Base-by-base conservation (phyloP, 164 flowering plant genomes). In the Warburgia ugandensis region DNA sequence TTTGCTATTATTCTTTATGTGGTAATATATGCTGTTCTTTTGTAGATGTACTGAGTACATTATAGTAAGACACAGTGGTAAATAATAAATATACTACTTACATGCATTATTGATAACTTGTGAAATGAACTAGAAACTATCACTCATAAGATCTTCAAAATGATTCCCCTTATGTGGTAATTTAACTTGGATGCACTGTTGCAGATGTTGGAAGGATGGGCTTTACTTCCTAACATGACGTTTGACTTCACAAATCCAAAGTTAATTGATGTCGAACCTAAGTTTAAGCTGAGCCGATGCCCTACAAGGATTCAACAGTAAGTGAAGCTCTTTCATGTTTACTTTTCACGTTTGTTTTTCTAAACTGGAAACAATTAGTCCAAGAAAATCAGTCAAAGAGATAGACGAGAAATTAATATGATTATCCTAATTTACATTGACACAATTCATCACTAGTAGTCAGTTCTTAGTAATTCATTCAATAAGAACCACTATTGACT, bases 201-300 rank as follows among this genome's bases (percentile, higher is more conserved):
- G 32, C 72, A 74, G 83, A 72, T 77, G 79, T 26, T 74, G 44
- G 79, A 74, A 68, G 79, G 83, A 55, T 63, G 50, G 35, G 44
- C 12, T 10, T 3, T 51, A 11, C 8, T 2, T 13, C 54, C 41
- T 28, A 51, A 51, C 45, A 51, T 9, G 36, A 58, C 49, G 37
- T 56, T 27, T 23, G 62, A 62, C 6, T 19, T 31, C 27, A 29
- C 50, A 22, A 61, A 55, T 54, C 45, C 41, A 20, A 59, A 49
- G n/a, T 54, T 48, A 36, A 43, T 16, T 59, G 64, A 71, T 58
- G 57, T 60, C 25, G 66, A 66, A 41, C 67, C 53, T 10, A 74
- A 56, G 48, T 74, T 74, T 40, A 62, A 36, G 13, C 9, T 63
- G 36, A 68, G 75, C 31, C 60, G 71, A 29, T 69, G 73, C 50